Base-by-base conservation (phyloP, 2,329 filamentous ascomycete genomes). In the Cladosporium velox region DNA sequence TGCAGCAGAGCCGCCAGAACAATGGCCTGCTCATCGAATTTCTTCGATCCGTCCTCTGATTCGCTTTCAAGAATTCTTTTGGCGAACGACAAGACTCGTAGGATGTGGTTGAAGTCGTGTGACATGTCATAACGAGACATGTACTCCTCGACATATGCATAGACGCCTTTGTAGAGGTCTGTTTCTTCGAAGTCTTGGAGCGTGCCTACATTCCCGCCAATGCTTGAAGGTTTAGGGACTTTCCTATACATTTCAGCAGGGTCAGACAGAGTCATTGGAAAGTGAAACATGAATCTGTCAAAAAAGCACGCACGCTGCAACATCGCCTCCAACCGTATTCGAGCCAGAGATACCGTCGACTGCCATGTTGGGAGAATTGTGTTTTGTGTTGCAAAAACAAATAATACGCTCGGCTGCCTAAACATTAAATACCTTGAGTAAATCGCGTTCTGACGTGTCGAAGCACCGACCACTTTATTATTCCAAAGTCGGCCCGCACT, bases 21-120 rank as follows among this genome's bases (percentile, higher is more conserved):
- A 54, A 76, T 67, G 2, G 75, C 69, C 52, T 72, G 72, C 38
- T 71, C 68, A 34, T 75, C 70, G 41, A 74, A 69, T 26, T 70
- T 64, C 65, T 69, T 73, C 3, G 74, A 71, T 30, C 71, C 67
- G 11, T 67, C 64, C 32, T 67, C 66, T 11, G 68, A 65, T 59
- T 77, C 74, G 52, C 71, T 66, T 59, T 81, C 74, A 66, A 91
- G 83, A 68, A 93, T 90, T 70, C 85, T 81, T 55, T 87, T 86
- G 7, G 92, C 87, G 41, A 95, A 86, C n/a, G 85, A 84, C 26
- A 93, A 80, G 26, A 97, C 93, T 63, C 93, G 90, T 69, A 88
- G 82, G 73, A 97, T 91, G 78, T 97, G 93, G 65, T 87, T 82
- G 82, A 91, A 96, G 81, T 96, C 92, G 81, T 97, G 93, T 1